Evolutionary conservation across 1,139 yeast species (phyloP).

Genomic region (Candida tropicalis): DNA sequence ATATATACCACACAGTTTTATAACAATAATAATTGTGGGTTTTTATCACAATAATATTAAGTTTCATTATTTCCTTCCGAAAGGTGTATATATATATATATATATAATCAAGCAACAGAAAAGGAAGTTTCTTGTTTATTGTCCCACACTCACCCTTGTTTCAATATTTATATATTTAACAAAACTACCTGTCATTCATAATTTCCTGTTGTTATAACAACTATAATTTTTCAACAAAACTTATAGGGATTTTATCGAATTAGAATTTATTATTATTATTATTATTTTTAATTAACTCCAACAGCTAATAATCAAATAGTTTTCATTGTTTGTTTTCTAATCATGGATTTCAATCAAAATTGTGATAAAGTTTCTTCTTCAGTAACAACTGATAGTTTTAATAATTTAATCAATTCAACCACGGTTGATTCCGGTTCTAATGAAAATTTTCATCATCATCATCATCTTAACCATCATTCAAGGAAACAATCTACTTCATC

Average conservation of each 20-base stretch:
- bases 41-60: no score
- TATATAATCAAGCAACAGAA: no score
- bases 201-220: slow-evolving; percentile 1
- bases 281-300: no score
- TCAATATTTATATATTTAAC: no score
- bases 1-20: no score
- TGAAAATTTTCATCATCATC: slow-evolving; percentile 3
- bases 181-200: not conserved
- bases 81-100: no score
- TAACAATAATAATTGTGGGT: no score
- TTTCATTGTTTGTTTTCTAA: slow-evolving; percentile 22
- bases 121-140: no score
- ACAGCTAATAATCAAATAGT: not conserved
- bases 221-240: slow-evolving; percentile 5
- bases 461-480: not conserved
- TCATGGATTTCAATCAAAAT: no score
- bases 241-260: not conserved
- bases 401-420: slow-evolving; percentile 11
- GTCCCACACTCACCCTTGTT: no score
- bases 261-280: not conserved
- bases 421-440: slow-evolving; percentile 2
- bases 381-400: slow-evolving; percentile 11
- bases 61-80: no score
- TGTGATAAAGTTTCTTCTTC: slow-evolving; percentile 17
- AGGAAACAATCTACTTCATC: not conserved